Conservation (phyloP, 1,284 basidiomycete species). For the Pholiota adiposa region DNA sequence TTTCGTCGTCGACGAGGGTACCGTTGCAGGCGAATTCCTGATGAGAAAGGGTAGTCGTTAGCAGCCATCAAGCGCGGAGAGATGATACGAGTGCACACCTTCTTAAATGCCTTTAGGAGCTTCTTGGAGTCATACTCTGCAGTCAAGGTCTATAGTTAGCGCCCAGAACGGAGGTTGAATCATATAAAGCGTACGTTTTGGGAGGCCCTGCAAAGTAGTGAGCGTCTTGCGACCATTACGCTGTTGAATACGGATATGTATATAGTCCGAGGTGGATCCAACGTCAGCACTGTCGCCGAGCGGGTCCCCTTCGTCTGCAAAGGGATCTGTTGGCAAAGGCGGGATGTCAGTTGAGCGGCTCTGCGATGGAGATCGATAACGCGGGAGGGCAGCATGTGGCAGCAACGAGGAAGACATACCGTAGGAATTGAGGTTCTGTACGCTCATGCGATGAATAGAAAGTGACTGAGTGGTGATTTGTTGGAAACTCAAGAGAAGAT, state of each 20-base stretch:
- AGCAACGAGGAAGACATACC: constrained; percentile 48
- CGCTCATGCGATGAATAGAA: constrained; percentile 80
- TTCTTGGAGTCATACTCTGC: constrained; percentile 98
- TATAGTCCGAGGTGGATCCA: constrained; percentile 85
- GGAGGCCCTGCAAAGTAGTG: constrained; percentile 97
- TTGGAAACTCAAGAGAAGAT: constrained; percentile 30
- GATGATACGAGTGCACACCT: constrained; percentile 50
- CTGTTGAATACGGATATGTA: constrained; percentile 98
- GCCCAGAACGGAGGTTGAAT: constrained; percentile 15
- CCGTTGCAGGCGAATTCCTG: constrained; percentile 99
- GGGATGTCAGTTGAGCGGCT: constrained; percentile 20
- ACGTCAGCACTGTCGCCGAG: constrained; percentile 76
- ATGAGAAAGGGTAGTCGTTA: constrained; percentile 6
- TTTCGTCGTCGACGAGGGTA: constrained; percentile 95
- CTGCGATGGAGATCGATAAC: constrained; percentile 38
- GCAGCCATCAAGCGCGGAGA: not conserved
- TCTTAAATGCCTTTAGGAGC: constrained; percentile 99
- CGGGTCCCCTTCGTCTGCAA: constrained; percentile 89
- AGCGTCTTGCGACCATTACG: constrained; percentile 99
- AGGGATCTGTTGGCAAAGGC: constrained; percentile 71
- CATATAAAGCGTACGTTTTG: constrained; percentile 69
- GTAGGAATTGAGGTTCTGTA: constrained; percentile 85
- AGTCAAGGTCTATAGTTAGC: constrained; percentile 18
- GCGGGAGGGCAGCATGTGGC: not conserved
- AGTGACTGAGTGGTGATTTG: constrained; percentile 52